Base-by-base conservation (phyloP, 345 rosid species). In the Mercurialis annua region DNA sequence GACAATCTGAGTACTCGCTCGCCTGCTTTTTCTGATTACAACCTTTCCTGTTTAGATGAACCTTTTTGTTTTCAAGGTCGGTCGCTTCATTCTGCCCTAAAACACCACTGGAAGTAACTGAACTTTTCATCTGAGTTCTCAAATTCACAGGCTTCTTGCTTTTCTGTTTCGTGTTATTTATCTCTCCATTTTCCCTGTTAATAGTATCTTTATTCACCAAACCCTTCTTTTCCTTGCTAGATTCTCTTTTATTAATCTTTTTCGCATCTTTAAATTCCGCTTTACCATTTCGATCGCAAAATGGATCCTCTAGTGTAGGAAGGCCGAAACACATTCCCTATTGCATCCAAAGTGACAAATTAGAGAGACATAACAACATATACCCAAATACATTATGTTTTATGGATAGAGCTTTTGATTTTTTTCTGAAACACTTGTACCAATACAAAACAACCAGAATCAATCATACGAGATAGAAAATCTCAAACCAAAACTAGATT, bases 281-380 rank as follows among this genome's bases (percentile, higher is more conserved):
- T 72, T 87, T 93, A 18, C 81, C 82, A 21, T 67, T 67, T 30
- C 68, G 77, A 10, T 94, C 97, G 73, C 89, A 87, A 82, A 83
- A 91, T 0, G 96, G 97, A 75, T 91, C 87, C 47, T 89, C 88
- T 9, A 33, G 84, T 40, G 86, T 76, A 20, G 99, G 99, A 65
- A 93, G 96, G 76, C 89, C 87, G 77, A 85, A 94, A 69, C 97
- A 94, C 99, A 94, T 91, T 21, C 97, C 96, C 96, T 89, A 80
- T 54, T 62, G 31, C 67, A 70, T 34, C 21, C 33, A 44, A 21
- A 15, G 27, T 12, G n/a, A 10, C 23, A 48, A 52, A 23, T 62
- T 65, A 61, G 40, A 48, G 10, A 43, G 6, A 64, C 54, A 53
- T 27, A 18, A 44, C 2, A 15, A 15, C 61, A 27, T 2, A 65